Evolutionary conservation across 169 alveolate genomes (phyloP).

Genomic region (Eimeria acervulina): DNA sequence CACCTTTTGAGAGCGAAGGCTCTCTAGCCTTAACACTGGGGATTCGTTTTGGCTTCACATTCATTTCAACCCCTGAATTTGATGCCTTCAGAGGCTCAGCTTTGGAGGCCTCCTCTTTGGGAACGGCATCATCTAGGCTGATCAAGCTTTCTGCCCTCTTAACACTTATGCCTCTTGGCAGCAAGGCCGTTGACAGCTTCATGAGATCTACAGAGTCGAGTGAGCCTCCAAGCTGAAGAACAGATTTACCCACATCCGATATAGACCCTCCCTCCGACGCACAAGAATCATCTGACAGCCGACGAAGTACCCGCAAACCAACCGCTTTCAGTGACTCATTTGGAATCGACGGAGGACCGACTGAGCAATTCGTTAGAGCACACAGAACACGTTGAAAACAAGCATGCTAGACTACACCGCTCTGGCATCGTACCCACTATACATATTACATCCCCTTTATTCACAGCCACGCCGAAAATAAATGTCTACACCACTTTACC

Average conservation of each 20-base stretch:
- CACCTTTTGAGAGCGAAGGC: not conserved
- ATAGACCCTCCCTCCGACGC: not conserved
- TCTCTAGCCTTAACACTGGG: not conserved
- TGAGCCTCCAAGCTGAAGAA: not conserved
- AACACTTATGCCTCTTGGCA: not conserved
- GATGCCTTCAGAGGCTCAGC: not conserved
- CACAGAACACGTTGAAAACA: not conserved
- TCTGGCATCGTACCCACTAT: not conserved
- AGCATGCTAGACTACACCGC: not conserved
- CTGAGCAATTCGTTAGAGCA: not conserved
- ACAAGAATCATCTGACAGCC: not conserved
- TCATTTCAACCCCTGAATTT: not conserved
- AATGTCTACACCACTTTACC: not conserved
- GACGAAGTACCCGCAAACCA: not conserved
- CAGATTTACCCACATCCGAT: not conserved
- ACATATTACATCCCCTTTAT: too few species aligned
- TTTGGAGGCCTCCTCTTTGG: not conserved
- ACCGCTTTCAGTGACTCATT: not conserved
- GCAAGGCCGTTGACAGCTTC: slow-evolving; percentile 26
- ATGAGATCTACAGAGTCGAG: not conserved
- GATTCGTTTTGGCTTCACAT: not conserved
- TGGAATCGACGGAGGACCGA: not conserved
- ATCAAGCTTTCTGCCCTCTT: not conserved
- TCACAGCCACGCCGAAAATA: too few species aligned
- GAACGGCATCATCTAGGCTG: not conserved